Evolutionary conservation across 139 green algal genomes (phyloP).

Genomic region (Coelastrella sp.): DNA sequence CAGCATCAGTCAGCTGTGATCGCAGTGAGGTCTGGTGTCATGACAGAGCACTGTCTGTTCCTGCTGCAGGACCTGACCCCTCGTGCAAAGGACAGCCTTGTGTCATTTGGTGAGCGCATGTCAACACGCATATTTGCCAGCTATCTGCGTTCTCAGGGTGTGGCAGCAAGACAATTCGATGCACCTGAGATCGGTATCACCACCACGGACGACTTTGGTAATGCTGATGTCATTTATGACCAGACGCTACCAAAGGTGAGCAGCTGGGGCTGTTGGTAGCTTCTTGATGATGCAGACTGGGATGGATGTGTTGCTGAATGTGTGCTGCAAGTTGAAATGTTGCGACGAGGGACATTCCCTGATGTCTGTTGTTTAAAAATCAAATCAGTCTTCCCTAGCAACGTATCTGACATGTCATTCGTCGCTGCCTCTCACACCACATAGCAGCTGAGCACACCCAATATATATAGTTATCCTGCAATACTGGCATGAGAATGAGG

Average conservation of each 20-base stretch:
- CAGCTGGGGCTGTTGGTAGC: not conserved
- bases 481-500: too few species aligned
- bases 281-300: too few species aligned
- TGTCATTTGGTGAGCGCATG: constrained; percentile 98
- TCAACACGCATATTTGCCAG: constrained; percentile 95
- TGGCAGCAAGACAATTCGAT: constrained; percentile 87
- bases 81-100: constrained; percentile 91
- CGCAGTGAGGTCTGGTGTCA: not conserved
- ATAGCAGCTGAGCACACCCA: too few species aligned
- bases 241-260: constrained; percentile 60
- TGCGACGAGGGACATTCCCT: too few species aligned
- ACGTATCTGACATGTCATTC: too few species aligned
- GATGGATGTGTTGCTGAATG: too few species aligned
- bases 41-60: not conserved
- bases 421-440: too few species aligned
- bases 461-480: too few species aligned
- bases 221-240: constrained; percentile 81
- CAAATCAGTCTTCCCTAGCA: too few species aligned
- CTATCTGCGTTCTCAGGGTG: constrained; percentile 65
- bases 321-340: too few species aligned
- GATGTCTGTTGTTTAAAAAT: too few species aligned
- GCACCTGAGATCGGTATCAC: constrained; percentile 89
- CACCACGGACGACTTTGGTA: constrained; percentile 95
- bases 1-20: not conserved
- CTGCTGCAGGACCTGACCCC: constrained; percentile 86